These are phyloP conservation scores for Fusarium odoratissimum DNA, from an alignment of 2,329 filamentous ascomycete species.

Conservation along the genomic window DNA sequence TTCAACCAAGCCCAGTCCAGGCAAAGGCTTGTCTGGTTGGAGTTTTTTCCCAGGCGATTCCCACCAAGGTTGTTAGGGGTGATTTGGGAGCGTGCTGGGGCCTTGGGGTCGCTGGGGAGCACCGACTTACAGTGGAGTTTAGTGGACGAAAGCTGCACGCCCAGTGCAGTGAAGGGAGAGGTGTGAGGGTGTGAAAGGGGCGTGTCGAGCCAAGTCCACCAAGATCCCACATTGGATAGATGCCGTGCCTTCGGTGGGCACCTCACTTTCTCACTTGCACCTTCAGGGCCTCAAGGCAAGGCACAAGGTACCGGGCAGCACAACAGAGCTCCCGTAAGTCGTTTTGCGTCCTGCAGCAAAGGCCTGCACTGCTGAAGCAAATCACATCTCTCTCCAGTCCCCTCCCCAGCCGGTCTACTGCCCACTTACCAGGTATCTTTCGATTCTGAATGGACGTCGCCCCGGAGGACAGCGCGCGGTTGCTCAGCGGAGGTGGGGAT, in stretches of 20 bases:
- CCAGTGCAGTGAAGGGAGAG: slow-evolving; percentile 7
- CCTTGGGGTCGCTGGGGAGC: slow-evolving; percentile 41
- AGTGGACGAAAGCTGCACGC: slow-evolving; percentile 21
- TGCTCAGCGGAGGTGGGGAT: slow-evolving; percentile 47
- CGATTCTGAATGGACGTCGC: slow-evolving; percentile 42
- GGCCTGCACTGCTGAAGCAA: slow-evolving; percentile 30
- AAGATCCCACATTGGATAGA: slow-evolving; percentile 11
- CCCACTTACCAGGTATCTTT: slow-evolving; percentile 34
- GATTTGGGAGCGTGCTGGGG: slow-evolving; percentile 47
- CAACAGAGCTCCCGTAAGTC: slow-evolving; percentile 6
- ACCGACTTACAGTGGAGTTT: slow-evolving; percentile 40
- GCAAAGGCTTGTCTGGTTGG: slow-evolving; percentile 38
- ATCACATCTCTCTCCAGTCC: slow-evolving; percentile 42
- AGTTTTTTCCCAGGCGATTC: slow-evolving; percentile 47
- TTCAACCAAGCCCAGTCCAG: slow-evolving; percentile 38
- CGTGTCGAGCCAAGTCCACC: neutral
- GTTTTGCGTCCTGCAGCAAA: slow-evolving; percentile 20
- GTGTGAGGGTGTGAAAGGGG: slow-evolving; percentile 13
- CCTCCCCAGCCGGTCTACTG: slow-evolving; percentile 34
- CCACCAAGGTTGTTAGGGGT: slow-evolving; percentile 51
- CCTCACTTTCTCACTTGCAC: slow-evolving; percentile 12
- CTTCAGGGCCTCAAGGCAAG: slow-evolving; percentile 36
- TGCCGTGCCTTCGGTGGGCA: slow-evolving; percentile 12
- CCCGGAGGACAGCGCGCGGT: slow-evolving; percentile 39
- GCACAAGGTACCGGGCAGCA: slow-evolving; percentile 27